A percentile compares a stretch with the other conserved stretches of the same genome.
Conservation (phyloP, 441 rosid genomes). For the Erodium trifolium region DNA sequence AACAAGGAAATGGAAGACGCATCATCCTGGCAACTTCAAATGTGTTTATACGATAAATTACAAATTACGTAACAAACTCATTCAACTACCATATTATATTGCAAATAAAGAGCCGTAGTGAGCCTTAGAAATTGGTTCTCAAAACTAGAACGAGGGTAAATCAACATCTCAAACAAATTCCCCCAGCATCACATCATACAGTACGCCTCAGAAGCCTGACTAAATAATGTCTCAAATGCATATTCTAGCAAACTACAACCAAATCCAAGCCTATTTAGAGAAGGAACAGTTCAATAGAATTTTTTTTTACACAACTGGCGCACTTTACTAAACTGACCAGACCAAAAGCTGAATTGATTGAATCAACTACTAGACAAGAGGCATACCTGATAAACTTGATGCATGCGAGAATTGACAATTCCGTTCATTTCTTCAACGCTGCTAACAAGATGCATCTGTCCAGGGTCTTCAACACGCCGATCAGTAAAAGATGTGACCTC, state of each 20-base stretch:
- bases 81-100: too few relatives aligned
- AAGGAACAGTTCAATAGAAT: background rate
- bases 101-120: background rate
- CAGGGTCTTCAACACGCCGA: constrained; percentile 62
- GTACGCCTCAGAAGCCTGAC: constrained; percentile 2
- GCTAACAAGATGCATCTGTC: constrained; percentile 50
- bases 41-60: background rate
- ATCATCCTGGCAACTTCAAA: background rate
- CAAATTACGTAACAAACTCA: too few relatives aligned
- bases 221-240: background rate
- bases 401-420: constrained; percentile 48
- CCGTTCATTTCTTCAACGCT: constrained; percentile 67
- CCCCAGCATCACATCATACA: background rate
- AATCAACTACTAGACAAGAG: constrained; percentile 8
- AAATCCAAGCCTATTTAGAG: background rate
- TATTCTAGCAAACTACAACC: constrained; percentile 3
- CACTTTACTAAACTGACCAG: background rate
- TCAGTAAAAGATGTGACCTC: constrained; percentile 69
- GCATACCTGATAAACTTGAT: constrained; percentile 58
- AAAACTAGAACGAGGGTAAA: background rate
- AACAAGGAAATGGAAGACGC: background rate
- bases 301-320: constrained; percentile 2
- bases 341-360: background rate
- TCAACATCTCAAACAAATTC: background rate
- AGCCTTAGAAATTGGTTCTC: background rate